Evolutionary conservation across 2,329 filamentous ascomycete genomes (phyloP).

Genomic region (Colletotrichum incanum): DNA sequence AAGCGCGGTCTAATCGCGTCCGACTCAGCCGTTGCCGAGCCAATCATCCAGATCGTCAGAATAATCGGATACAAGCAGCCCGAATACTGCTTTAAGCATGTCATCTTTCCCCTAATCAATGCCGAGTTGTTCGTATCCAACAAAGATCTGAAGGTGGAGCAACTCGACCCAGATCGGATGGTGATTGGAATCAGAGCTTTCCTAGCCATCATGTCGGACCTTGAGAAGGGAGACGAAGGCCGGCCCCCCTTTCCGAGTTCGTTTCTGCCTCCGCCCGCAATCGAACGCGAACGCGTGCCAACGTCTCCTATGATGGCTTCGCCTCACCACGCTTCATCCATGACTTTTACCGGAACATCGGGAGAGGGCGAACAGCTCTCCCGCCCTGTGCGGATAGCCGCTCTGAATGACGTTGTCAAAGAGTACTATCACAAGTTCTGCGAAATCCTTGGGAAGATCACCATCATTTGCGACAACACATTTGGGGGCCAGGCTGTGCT

Average conservation of each 20-base stretch:
- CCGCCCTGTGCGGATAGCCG: constrained; percentile 71
- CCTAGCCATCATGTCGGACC: constrained; percentile 90
- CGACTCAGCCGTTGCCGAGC: constrained; percentile 87
- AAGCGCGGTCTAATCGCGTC: constrained; percentile 87
- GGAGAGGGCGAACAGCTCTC: constrained; percentile 77
- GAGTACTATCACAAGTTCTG: constrained; percentile 94
- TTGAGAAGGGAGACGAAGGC: constrained; percentile 86
- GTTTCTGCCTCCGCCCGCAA: constrained; percentile 57
- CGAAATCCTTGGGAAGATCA: constrained; percentile 95
- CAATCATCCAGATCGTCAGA: constrained; percentile 92
- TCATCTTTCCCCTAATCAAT: constrained; percentile 97
- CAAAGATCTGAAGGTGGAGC: constrained; percentile 87
- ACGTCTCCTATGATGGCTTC: constrained; percentile 67
- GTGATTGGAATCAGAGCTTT: constrained; percentile 98
- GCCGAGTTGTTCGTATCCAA: constrained; percentile 87
- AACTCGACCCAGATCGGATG: constrained; percentile 95
- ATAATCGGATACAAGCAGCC: constrained; percentile 95
- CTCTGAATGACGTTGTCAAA: constrained; percentile 82
- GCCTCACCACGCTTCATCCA: constrained; percentile 44
- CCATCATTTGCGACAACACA: constrained; percentile 94
- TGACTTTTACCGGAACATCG: constrained; percentile 42
- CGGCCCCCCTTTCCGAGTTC: constrained; percentile 87
- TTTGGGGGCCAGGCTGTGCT: constrained; percentile 96
- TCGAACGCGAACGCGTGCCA: constrained; percentile 66
- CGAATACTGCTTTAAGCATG: constrained; percentile 91